Conservation (phyloP, 345 rosid species). For the Cardamine resedifolia region DNA sequence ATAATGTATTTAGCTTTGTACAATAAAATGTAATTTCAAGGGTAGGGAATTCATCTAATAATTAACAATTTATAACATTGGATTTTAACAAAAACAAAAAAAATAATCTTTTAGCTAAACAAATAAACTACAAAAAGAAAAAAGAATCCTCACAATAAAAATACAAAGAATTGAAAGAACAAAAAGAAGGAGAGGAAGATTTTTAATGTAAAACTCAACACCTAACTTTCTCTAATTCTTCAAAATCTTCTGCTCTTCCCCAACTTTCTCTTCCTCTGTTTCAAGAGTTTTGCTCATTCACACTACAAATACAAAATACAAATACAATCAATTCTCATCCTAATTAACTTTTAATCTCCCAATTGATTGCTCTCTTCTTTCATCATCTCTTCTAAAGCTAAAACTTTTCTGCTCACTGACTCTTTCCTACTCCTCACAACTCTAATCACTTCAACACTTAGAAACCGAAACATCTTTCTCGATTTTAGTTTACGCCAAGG, state of each 20-base stretch:
- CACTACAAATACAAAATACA: constrained; percentile 39
- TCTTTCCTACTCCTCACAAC: constrained; percentile 38
- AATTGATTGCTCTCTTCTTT: constrained; percentile 32
- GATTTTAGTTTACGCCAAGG: constrained; percentile 30
- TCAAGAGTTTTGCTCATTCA: constrained; percentile 37
- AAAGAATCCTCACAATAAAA: constrained; percentile 35
- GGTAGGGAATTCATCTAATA: background rate
- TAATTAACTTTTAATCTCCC: constrained; percentile 16
- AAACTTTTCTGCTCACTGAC: constrained; percentile 33
- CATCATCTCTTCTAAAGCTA: constrained; percentile 41
- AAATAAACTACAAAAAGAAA: constrained; percentile 27
- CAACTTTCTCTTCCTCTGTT: constrained; percentile 24
- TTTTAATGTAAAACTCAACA: constrained; percentile 26
- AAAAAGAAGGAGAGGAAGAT: constrained; percentile 34
- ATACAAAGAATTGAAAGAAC: constrained; percentile 39
- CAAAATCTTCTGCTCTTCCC: constrained; percentile 39
- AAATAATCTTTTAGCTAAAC: constrained; percentile 31
- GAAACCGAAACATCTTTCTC: constrained; percentile 2
- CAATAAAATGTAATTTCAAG: background rate
- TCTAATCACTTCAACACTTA: constrained; percentile 27
- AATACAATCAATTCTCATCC: constrained; percentile 35
- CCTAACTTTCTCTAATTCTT: constrained; percentile 36
- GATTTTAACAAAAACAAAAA: constrained; percentile 20
- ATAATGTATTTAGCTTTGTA: background rate
- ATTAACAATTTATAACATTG: constrained; percentile 33